These are phyloP conservation scores for Sporothrix phasma DNA, from an alignment of 2,329 filamentous ascomycete genomes.

Conservation along the genomic window DNA sequence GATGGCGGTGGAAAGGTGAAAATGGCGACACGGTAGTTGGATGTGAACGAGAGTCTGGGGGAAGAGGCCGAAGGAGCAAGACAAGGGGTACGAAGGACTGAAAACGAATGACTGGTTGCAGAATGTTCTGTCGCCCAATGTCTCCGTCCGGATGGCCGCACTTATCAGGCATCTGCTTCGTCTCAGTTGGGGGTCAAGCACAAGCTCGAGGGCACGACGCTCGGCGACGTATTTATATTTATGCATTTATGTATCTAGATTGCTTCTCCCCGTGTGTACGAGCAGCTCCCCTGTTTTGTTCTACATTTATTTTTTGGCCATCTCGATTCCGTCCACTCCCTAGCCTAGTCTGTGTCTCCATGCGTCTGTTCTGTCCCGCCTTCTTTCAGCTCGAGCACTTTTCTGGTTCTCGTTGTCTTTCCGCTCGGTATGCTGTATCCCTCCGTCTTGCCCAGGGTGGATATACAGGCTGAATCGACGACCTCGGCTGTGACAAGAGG, in stretches of 20 bases:
- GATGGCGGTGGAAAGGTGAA: background rate
- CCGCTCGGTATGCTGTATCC: background rate
- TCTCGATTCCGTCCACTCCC: too few species aligned
- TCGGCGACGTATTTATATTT: background rate
- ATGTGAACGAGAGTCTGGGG: background rate
- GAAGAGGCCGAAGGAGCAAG: background rate
- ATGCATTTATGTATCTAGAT: too few species aligned
- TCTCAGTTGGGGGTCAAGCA: background rate
- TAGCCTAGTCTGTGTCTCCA: background rate
- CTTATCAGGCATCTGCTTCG: too few species aligned
- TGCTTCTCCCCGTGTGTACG: background rate
- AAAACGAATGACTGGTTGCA: background rate
- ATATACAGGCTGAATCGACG: background rate
- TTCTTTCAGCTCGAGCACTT: background rate
- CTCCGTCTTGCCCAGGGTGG: background rate
- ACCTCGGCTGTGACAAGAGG: background rate
- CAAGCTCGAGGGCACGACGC: background rate
- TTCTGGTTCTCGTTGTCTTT: background rate
- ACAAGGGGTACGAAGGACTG: background rate
- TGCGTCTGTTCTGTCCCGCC: background rate
- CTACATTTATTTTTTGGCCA: background rate
- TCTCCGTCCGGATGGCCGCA: too few species aligned
- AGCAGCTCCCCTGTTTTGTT: too few species aligned
- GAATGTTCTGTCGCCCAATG: too few species aligned
- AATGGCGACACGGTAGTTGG: background rate